Percentiles rank a stretch among this genome's conserved stretches.
Evolutionary conservation across 192 early-diverging fungal genomes (phyloP).

Genomic region (Coemansia sp.): DNA sequence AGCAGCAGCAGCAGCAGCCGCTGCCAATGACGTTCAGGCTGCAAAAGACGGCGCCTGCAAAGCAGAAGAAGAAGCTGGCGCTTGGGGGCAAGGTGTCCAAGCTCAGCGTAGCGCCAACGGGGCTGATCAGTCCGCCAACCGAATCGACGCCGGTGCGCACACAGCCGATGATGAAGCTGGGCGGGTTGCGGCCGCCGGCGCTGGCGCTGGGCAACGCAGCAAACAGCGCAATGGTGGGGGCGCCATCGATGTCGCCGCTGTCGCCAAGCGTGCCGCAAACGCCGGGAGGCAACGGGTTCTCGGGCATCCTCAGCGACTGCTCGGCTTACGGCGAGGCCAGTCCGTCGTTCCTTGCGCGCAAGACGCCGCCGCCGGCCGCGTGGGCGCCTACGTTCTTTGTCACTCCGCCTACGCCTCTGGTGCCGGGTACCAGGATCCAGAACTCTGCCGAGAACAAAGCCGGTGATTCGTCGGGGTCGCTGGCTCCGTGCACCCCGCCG

Average conservation of each 20-base stretch:
- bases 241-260: constrained; percentile 18
- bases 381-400: constrained; percentile 46
- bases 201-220: constrained; percentile 27
- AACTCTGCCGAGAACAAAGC: neutral
- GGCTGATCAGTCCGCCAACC: constrained; percentile 44
- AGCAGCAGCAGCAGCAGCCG: neutral
- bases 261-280: constrained; percentile 40
- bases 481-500: constrained; percentile 44
- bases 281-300: constrained; percentile 3
- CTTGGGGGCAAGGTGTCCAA: constrained; percentile 14
- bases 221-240: constrained; percentile 4
- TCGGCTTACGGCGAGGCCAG: constrained; percentile 45
- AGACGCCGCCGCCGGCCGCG: constrained; percentile 26
- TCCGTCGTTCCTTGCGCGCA: constrained; percentile 32
- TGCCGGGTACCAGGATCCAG: neutral
- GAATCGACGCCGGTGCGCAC: constrained; percentile 13
- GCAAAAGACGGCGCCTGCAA: constrained; percentile 35
- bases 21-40: constrained; percentile 32
- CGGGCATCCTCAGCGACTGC: constrained; percentile 7
- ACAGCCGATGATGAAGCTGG: neutral
- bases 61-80: constrained; percentile 1
- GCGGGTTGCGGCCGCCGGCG: constrained; percentile 25
- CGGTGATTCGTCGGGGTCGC: constrained; percentile 6
- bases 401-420: constrained; percentile 40
- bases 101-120: constrained; percentile 34